These are phyloP conservation scores for Paramecium tetraurelia DNA, from an alignment of 73 alveolate genomes.

Conservation along the genomic window DNA sequence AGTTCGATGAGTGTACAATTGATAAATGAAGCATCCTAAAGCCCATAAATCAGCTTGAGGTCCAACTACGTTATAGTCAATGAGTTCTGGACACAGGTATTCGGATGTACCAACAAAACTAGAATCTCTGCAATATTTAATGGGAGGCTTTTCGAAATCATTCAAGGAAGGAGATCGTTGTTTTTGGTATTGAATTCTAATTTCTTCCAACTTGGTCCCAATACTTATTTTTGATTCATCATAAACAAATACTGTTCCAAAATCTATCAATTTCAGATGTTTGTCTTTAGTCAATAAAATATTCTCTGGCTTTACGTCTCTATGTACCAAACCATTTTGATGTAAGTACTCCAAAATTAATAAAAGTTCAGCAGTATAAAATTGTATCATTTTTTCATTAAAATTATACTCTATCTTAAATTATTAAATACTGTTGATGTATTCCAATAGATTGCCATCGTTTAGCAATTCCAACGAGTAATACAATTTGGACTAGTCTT, in stretches of 20 bases:
- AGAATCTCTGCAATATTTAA: background rate
- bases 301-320: constrained; percentile 16
- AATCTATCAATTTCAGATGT: constrained; percentile 21
- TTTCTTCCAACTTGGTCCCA: background rate
- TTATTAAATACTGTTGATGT: background rate
- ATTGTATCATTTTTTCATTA: background rate
- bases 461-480: background rate
- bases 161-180: background rate
- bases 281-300: background rate
- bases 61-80: background rate
- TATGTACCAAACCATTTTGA: constrained; percentile 18
- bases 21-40: background rate
- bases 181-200: background rate
- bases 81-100: background rate
- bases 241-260: background rate
- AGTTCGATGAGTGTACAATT: background rate
- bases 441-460: background rate
- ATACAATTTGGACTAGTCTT: background rate
- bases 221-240: background rate
- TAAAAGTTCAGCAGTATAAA: constrained; percentile 19
- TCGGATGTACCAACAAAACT: background rate
- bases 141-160: background rate
- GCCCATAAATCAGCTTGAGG: background rate
- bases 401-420: background rate
- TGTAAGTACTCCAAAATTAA: constrained; percentile 25